Evolutionary conservation across 306 rosid genomes (phyloP).

Genomic region (Prunus salicina): DNA sequence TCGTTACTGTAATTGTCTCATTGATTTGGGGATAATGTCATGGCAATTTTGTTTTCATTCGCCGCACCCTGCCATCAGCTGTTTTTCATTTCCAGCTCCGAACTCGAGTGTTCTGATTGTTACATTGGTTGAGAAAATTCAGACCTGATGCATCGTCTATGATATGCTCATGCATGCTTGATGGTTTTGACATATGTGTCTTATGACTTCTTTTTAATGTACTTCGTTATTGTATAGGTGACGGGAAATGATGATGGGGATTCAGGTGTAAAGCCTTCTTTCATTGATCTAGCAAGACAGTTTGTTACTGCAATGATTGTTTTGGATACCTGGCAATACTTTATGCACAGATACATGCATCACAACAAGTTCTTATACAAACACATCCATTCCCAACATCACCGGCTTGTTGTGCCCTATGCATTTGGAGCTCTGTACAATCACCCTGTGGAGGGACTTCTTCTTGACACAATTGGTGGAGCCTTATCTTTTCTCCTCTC

Average conservation of each 20-base stretch:
- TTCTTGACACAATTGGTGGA: slow-evolving; percentile 90
- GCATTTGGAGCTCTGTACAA: slow-evolving; percentile 94
- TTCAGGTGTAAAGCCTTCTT: slow-evolving; percentile 40
- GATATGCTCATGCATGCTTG: not conserved
- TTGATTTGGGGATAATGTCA: not conserved
- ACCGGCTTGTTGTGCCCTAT: slow-evolving; percentile 83
- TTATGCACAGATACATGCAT: slow-evolving; percentile 97
- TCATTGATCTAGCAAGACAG: slow-evolving; percentile 52
- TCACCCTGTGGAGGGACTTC: slow-evolving; percentile 95
- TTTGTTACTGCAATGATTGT: slow-evolving; percentile 81
- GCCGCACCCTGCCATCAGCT: not conserved
- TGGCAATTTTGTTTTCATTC: not conserved
- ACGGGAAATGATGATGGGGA: slow-evolving; percentile 49
- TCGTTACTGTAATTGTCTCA: not conserved
- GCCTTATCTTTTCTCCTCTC: slow-evolving; percentile 85
- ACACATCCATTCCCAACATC: slow-evolving; percentile 92
- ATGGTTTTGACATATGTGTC: not conserved
- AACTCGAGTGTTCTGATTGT: not conserved
- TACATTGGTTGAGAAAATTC: not conserved
- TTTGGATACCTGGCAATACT: slow-evolving; percentile 97
- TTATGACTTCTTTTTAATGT: not conserved
- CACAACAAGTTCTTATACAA: slow-evolving; percentile 91
- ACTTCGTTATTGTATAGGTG: slow-evolving; percentile 47
- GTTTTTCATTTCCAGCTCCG: not conserved
- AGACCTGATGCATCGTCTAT: not conserved